A percentile compares a stretch with the other conserved stretches of the same genome.
phyloP scores from a whole-genome alignment of 495 filamentous ascomycete genomes.

The Penicillium desertorum region DNA sequence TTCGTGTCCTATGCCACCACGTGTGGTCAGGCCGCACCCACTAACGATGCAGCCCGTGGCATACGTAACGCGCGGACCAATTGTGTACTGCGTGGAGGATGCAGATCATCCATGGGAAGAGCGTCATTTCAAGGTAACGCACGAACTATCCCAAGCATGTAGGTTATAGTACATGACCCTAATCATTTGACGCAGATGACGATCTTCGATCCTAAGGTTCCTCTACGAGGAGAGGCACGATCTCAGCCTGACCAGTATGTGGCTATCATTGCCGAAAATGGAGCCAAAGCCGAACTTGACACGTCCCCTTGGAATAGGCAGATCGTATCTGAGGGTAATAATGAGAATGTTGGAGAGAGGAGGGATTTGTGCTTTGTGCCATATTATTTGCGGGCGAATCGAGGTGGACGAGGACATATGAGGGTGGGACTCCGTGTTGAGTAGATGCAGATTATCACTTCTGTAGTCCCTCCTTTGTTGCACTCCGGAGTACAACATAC shows the following conservation, averaged over 20 bases:
- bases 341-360: constrained; percentile 12
- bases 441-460: neutral
- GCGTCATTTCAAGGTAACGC: constrained; percentile 53
- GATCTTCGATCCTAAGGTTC: constrained; percentile 22
- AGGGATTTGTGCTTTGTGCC: too few relatives aligned
- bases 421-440: constrained; percentile 17
- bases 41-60: constrained; percentile 51
- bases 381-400: too few relatives aligned
- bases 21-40: constrained; percentile 50
- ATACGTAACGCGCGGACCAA: constrained; percentile 52
- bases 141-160: neutral
- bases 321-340: constrained; percentile 18
- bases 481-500: too few relatives aligned
- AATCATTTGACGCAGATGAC: constrained; percentile 14
- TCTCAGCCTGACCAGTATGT: constrained; percentile 29
- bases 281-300: constrained; percentile 34
- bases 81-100: constrained; percentile 60
- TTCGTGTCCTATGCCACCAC: constrained; percentile 44
- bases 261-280: constrained; percentile 36
- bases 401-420: too few relatives aligned
- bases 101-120: constrained; percentile 57
- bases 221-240: constrained; percentile 22
- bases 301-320: constrained; percentile 29
- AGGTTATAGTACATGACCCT: neutral
- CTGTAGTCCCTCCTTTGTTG: too few relatives aligned